These are phyloP conservation scores for Serendipita vermifera DNA, from an alignment of 768 basidiomycete genomes.

Conservation along the genomic window DNA sequence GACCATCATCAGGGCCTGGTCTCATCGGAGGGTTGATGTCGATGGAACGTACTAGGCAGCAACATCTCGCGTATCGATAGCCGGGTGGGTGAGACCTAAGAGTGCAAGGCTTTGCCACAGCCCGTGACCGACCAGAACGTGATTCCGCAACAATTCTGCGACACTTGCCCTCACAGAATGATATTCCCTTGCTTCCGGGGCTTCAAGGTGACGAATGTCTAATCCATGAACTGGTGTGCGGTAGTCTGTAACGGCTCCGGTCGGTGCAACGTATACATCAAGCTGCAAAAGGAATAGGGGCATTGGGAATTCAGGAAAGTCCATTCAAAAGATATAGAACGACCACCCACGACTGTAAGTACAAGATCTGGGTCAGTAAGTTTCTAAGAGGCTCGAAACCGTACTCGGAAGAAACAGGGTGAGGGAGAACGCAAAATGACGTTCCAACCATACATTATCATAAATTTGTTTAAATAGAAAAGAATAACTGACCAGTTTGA, in stretches of 20 bases:
- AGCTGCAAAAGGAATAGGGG: neutral
- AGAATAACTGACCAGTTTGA: neutral
- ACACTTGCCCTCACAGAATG: neutral
- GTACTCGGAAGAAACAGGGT: too few species aligned
- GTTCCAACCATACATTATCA: too few species aligned
- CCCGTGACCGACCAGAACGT: neutral
- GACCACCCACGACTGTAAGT: neutral
- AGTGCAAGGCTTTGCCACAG: neutral
- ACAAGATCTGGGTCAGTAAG: too few species aligned
- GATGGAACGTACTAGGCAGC: neutral
- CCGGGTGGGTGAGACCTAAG: neutral
- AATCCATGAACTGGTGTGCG: neutral
- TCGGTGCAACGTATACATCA: neutral
- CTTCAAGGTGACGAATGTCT: neutral
- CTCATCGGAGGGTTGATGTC: neutral
- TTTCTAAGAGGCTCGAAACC: too few species aligned
- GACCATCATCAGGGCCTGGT: neutral
- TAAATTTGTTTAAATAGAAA: too few species aligned
- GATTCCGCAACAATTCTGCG: neutral
- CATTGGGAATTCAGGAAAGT: neutral
- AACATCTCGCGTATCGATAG: neutral
- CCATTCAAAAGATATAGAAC: neutral
- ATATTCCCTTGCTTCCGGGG: neutral
- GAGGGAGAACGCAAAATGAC: too few species aligned
- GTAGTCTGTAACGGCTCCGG: neutral